phyloP scores from a whole-genome alignment of 2,329 filamentous ascomycete species.

The Calonectria fujianensis region DNA sequence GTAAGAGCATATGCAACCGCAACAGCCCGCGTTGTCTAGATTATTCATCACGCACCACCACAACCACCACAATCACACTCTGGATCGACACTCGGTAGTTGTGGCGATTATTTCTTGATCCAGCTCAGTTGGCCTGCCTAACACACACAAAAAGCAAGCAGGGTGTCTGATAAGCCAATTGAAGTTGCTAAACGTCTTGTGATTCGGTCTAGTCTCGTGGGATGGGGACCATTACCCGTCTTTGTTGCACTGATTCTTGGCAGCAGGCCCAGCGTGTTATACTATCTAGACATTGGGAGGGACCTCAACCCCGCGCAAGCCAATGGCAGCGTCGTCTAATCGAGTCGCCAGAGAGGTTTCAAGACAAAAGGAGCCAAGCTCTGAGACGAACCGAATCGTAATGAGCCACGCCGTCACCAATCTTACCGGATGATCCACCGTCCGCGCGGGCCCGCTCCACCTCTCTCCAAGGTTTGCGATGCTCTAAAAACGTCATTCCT shows the following conservation, averaged over 20 bases:
- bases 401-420: constrained; percentile 35
- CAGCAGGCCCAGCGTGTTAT: neutral
- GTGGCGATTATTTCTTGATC: neutral
- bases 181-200: neutral
- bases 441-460: constrained; percentile 20
- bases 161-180: neutral
- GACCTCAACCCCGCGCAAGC: neutral
- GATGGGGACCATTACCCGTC: neutral
- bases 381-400: constrained; percentile 23
- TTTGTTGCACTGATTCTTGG: constrained; percentile 6
- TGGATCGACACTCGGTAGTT: constrained; percentile 3
- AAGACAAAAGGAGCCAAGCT: constrained; percentile 16
- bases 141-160: neutral
- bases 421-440: constrained; percentile 35
- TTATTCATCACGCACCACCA: neutral
- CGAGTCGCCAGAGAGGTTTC: neutral
- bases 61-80: neutral
- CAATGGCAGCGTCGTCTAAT: constrained; percentile 3
- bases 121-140: too few species aligned
- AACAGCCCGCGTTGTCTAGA: neutral
- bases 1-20: neutral
- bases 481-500: constrained; percentile 36
- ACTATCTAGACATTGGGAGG: neutral
- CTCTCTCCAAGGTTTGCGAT: neutral
- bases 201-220: neutral